Base-by-base conservation (phyloP, 768 basidiomycete genomes). In the Mrakia frigida region DNA sequence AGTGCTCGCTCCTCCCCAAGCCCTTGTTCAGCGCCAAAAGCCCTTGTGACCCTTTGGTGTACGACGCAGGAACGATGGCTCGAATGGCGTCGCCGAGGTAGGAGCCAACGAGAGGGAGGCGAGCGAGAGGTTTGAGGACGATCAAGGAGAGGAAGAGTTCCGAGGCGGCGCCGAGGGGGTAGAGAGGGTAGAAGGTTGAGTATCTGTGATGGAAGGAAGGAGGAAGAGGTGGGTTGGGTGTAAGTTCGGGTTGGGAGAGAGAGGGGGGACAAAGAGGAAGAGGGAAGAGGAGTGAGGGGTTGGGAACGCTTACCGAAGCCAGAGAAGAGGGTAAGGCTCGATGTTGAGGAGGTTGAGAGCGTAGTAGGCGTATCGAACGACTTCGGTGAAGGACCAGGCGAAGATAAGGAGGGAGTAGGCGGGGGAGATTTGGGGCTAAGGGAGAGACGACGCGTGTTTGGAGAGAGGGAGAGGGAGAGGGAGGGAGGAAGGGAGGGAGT, bases 101-200 rank as follows among this genome's bases (percentile, higher is more conserved):
- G 83, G 83, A 63, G 0, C 74, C 77, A n/a, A 70, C 25, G 78
- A 46, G n/a, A 67, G 67, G 52, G 79, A 71, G 37, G 69, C 73
- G 35, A 76, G 79, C 50, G 80, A 63, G 61, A n/a, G 85, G 39
- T 79, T 92, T 91, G 43, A 97, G 87, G 6, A 92, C 91, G 1
- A 90, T 87, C 81, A 89, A 90, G 81, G 90, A 90, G 75, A 96
- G 86, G 82, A 90, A 88, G 0, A 94, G 94, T 84, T 99, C 97
- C 33, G 92, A 94, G 9, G 88, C 87, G 0, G 97, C 96, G 63
- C 97, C 97, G 33, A 94, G 82, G 6, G 93, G 94, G 85, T 99
- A 98, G n/a, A 98, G 87, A 67, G 94, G 78, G 83, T 91, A 96
- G 84, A 98, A 99, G 11, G 93, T 88, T 28, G 94, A 92, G 87